Conservation (phyloP, 306 rosid species). For the Prunus mongolica region DNA sequence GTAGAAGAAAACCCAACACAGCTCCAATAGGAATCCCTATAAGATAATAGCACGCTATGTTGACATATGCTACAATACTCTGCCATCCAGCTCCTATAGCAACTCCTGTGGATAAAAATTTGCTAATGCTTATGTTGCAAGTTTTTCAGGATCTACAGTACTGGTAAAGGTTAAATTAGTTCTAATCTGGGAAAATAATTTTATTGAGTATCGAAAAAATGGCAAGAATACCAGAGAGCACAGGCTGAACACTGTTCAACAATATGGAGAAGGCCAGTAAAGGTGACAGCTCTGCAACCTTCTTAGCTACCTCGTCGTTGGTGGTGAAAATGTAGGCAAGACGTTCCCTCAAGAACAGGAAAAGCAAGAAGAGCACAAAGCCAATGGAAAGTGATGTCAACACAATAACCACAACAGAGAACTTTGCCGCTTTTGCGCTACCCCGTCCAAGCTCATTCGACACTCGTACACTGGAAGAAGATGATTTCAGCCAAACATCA, state of each 20-base stretch:
- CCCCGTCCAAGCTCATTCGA: slow-evolving; percentile 65
- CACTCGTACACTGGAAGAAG: slow-evolving; percentile 42
- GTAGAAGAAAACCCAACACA: slow-evolving; percentile 29
- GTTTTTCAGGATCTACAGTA: too few relatives aligned
- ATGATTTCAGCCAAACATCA: neutral
- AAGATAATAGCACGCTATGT: slow-evolving; percentile 50
- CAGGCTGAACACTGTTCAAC: slow-evolving; percentile 58
- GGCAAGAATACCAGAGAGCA: slow-evolving; percentile 43
- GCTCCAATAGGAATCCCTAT: slow-evolving; percentile 53
- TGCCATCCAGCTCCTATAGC: slow-evolving; percentile 69
- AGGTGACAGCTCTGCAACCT: slow-evolving; percentile 46
- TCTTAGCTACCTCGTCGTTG: slow-evolving; percentile 31
- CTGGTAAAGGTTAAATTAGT: neutral
- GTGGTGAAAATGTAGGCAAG: slow-evolving; percentile 49
- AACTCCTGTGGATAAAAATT: slow-evolving; percentile 30
- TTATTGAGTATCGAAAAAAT: neutral
- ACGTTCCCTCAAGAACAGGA: slow-evolving; percentile 33
- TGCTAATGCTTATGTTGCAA: neutral
- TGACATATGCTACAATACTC: slow-evolving; percentile 50
- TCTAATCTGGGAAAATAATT: neutral
- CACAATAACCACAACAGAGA: slow-evolving; percentile 36
- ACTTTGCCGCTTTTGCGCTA: slow-evolving; percentile 44
- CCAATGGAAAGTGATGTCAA: slow-evolving; percentile 44
- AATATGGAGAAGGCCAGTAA: slow-evolving; percentile 48
- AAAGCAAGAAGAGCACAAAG: slow-evolving; percentile 32